These are phyloP conservation scores for Penicillium sp. DNA, from an alignment of 2,329 filamentous ascomycete genomes.

Conservation along the genomic window DNA sequence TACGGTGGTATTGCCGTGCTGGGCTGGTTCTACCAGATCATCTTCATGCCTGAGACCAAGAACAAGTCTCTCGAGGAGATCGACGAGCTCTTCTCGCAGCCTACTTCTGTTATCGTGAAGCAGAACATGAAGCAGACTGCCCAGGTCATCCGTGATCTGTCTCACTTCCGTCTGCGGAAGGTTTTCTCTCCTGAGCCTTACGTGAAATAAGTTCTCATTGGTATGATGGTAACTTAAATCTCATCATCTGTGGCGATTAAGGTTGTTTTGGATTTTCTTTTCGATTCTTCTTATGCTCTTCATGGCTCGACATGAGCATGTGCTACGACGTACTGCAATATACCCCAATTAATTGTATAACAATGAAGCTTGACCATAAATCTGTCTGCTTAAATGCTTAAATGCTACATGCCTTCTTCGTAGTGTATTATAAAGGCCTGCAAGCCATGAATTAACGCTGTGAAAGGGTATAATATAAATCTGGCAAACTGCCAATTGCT, in stretches of 20 bases:
- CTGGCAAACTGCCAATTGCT: neutral
- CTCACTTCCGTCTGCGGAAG: slow-evolving; percentile 47
- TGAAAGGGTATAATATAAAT: neutral
- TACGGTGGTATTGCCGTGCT: slow-evolving; percentile 72
- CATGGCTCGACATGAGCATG: slow-evolving; percentile 7
- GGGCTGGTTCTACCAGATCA: slow-evolving; percentile 70
- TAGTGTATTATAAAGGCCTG: neutral
- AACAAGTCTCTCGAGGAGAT: slow-evolving; percentile 71
- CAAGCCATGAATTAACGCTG: no score
- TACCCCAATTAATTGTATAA: slow-evolving; percentile 8
- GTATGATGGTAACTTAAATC: neutral
- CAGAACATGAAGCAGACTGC: slow-evolving; percentile 55
- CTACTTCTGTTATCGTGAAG: slow-evolving; percentile 62
- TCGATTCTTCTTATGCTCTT: neutral
- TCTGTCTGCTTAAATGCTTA: neutral
- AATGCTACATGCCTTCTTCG: neutral
- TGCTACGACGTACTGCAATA: slow-evolving; percentile 8
- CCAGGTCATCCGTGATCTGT: slow-evolving; percentile 48
- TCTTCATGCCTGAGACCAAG: slow-evolving; percentile 78
- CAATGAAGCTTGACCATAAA: neutral
- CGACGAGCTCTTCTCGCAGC: slow-evolving; percentile 65
- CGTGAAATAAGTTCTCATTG: neutral
- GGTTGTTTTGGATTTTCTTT: neutral
- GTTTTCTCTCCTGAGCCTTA: slow-evolving; percentile 43
- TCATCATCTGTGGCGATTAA: neutral